A percentile compares a stretch with the other conserved stretches of the same genome.
phyloP scores from a whole-genome alignment of 805 yeast genomes.

The Myxozyma geophila region DNA sequence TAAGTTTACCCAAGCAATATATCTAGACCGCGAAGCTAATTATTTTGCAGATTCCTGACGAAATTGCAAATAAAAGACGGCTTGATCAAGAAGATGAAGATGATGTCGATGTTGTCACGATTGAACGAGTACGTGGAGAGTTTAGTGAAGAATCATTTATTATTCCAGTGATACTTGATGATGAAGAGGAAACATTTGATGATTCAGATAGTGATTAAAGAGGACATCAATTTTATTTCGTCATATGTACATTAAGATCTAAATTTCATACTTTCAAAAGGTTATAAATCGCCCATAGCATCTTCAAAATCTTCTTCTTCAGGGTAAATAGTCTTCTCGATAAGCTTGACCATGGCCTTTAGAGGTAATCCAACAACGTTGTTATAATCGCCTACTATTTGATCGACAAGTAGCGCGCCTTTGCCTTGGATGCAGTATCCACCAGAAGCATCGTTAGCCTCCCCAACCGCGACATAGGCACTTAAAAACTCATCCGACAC shows the following conservation, averaged over 20 bases:
- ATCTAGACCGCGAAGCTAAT: background rate
- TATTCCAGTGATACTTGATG: slow-evolving; percentile 56
- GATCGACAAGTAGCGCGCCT: slow-evolving; percentile 63
- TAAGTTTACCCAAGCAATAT: slow-evolving; percentile 42
- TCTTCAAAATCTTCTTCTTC: slow-evolving; percentile 38
- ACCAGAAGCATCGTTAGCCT: slow-evolving; percentile 86
- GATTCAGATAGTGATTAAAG: slow-evolving; percentile 29
- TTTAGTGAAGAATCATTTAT: slow-evolving; percentile 55
- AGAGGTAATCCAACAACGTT: slow-evolving; percentile 90
- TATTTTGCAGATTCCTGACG: slow-evolving; percentile 51
- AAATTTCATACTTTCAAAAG: background rate
- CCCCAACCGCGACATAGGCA: slow-evolving; percentile 68
- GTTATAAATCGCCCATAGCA: background rate
- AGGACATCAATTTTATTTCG: background rate
- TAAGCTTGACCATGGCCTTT: slow-evolving; percentile 55
- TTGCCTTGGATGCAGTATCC: slow-evolving; percentile 84
- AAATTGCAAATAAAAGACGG: slow-evolving; percentile 62
- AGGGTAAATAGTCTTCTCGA: slow-evolving; percentile 44
- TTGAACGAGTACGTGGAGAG: slow-evolving; percentile 66
- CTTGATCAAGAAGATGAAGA: slow-evolving; percentile 65
- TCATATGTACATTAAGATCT: background rate
- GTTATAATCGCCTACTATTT: slow-evolving; percentile 76
- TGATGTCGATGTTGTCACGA: slow-evolving; percentile 66
- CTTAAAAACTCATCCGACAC: slow-evolving; percentile 61
- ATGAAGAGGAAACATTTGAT: slow-evolving; percentile 36